These are phyloP conservation scores for Xylaria sp. DNA, from an alignment of 2,329 filamentous ascomycete species.

Conservation along the genomic window DNA sequence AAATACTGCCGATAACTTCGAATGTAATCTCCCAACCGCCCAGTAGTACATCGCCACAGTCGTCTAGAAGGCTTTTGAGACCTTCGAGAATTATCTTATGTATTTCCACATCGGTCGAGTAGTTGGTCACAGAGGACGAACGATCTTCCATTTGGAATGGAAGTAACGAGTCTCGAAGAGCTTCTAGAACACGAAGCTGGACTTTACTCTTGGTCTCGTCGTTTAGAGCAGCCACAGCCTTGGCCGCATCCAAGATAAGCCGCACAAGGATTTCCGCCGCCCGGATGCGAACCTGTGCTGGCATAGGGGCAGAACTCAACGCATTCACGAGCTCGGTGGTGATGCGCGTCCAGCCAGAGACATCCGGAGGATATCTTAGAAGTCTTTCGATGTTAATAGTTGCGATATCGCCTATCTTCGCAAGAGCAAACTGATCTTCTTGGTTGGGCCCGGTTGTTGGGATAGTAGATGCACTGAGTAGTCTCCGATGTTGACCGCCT, in stretches of 20 bases:
- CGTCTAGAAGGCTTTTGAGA: conserved; percentile 80
- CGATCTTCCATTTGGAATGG: conserved; percentile 59
- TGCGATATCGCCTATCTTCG: conserved; percentile 73
- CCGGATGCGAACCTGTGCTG: conserved; percentile 56
- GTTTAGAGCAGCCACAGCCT: conserved; percentile 55
- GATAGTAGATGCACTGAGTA: conserved; percentile 52
- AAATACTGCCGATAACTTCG: conserved; percentile 81
- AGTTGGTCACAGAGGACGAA: conserved; percentile 57
- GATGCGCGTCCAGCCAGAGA: conserved; percentile 77
- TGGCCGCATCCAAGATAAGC: conserved; percentile 60
- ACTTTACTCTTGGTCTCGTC: conserved; percentile 59
- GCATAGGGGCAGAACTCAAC: conserved; percentile 50
- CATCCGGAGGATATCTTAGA: conserved; percentile 64
- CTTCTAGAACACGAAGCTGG: conserved; percentile 71
- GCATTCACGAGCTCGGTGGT: conserved; percentile 56
- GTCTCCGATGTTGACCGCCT: conserved; percentile 46
- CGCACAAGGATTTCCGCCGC: conserved; percentile 68
- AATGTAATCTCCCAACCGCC: conserved; percentile 87
- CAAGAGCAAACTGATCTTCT: conserved; percentile 68
- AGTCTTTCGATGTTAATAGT: conserved; percentile 77
- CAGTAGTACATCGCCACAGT: conserved; percentile 80
- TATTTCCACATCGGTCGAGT: conserved; percentile 73
- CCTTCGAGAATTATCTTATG: conserved; percentile 80
- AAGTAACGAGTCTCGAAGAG: conserved; percentile 63
- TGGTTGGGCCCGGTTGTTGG: conserved; percentile 56